Conservation (phyloP, 176 grass and related monocot genomes). For the Triticum turgidum region DNA sequence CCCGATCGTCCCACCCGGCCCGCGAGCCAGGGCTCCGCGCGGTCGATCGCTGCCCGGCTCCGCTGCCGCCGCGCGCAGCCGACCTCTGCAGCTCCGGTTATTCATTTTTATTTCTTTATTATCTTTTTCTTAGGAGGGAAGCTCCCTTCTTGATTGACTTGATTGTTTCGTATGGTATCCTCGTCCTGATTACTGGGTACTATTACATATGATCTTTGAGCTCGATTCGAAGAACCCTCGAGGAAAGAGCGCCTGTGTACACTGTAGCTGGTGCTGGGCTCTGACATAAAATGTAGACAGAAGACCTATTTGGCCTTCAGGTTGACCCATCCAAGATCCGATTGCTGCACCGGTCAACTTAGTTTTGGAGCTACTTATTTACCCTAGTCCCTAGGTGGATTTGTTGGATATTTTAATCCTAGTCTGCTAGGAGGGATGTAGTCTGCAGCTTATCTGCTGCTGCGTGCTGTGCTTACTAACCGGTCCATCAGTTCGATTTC, state of each 20-base stretch:
- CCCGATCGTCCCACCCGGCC: not conserved
- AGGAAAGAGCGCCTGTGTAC: not conserved
- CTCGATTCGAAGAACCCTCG: not conserved
- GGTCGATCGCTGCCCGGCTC: slow-evolving; percentile 15
- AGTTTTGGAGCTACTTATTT: not conserved
- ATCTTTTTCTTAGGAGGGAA: not conserved
- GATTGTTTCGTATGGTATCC: not conserved
- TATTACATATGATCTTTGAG: not conserved
- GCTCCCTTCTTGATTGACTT: not conserved
- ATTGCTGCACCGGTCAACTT: not conserved
- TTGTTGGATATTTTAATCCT: not conserved
- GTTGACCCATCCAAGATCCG: slow-evolving; percentile 25
- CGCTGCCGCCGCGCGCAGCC: not conserved
- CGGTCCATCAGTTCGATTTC: not conserved
- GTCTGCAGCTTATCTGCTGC: not conserved
- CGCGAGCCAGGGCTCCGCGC: not conserved
- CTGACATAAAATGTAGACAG: not conserved
- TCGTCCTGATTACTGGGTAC: not conserved
- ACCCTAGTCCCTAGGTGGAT: not conserved
- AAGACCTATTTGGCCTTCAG: not conserved
- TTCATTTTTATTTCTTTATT: not conserved
- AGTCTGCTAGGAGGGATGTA: not conserved
- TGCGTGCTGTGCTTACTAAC: not conserved
- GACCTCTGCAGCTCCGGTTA: not conserved
- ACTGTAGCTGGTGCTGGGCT: not conserved